Conservation (phyloP, 2,329 filamentous ascomycete genomes). For the Emydomyces testavorans region DNA sequence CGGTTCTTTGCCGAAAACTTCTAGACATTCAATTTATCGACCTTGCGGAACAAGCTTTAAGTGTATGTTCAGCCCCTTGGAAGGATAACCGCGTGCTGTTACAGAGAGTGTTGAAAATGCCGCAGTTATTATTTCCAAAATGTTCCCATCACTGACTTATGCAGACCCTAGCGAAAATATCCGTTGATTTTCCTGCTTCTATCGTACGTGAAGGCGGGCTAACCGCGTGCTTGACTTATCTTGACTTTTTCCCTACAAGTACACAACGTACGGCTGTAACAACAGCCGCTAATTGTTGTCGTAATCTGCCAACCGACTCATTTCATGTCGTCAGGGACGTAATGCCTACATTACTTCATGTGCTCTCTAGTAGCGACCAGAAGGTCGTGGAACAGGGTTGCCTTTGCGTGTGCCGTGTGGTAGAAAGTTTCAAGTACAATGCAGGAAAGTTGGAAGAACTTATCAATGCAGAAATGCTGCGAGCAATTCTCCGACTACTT, state of each 20-base stretch:
- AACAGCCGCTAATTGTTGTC: constrained; percentile 94
- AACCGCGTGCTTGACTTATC: constrained; percentile 86
- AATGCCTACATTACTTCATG: constrained; percentile 88
- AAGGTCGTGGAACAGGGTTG: constrained; percentile 95
- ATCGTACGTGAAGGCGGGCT: constrained; percentile 94
- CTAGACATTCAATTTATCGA: constrained; percentile 96
- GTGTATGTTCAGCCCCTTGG: constrained; percentile 39
- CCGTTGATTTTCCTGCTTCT: constrained; percentile 82
- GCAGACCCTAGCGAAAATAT: constrained; percentile 88
- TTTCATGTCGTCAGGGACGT: constrained; percentile 86
- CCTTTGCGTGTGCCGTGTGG: constrained; percentile 85
- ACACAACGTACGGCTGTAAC: constrained; percentile 94
- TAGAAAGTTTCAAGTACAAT: constrained; percentile 91
- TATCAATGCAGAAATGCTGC: constrained; percentile 75
- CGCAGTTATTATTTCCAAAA: background rate
- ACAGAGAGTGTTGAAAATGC: background rate
- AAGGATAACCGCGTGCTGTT: background rate
- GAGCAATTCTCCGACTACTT: constrained; percentile 72
- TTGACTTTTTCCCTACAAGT: constrained; percentile 96
- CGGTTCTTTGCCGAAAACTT: constrained; percentile 85
- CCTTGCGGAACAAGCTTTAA: constrained; percentile 89
- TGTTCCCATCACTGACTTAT: constrained; percentile 3
- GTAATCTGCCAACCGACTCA: constrained; percentile 88
- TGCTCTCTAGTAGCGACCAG: constrained; percentile 84
- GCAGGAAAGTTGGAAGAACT: constrained; percentile 82